Base-by-base conservation (phyloP, 805 yeast genomes). In the Isabelozyma rhagii region DNA sequence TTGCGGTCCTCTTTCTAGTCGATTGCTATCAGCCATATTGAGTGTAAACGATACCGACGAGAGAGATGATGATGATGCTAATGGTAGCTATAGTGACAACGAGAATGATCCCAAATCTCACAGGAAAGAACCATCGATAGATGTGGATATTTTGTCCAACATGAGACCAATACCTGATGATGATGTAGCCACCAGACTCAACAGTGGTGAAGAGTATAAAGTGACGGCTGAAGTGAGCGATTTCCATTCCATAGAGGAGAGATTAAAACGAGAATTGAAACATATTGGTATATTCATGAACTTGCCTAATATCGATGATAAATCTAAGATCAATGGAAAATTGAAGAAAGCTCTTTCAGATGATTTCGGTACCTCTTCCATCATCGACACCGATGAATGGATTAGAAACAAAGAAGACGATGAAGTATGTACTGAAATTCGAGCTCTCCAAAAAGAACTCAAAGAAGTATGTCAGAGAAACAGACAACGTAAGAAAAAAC, bases 251-350 rank as follows among this genome's bases (percentile, higher is more conserved):
- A 78, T 94, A 38, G 99, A 94, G 61, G 96, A 93, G 56, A 72
- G 98, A 38, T 71, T 94, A 50, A 87, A 89, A 63, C 77, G 96
- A 44, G 99, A 94, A 64, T 74, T 94, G 57, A 84, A 88, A 55
- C 90, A 87, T 62, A 89, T 94, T 49, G 99, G 99, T 0, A 89
- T 94, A 3, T 85, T 89, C 60, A 82, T 85, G 83, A 87, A 85
- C 48, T 56, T 73, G 38, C 72, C 73, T 3, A 56, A 55, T n/a
- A 45, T 53, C 51, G 67, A 68, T 40, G 68, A 59, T 36, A 62
- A 59, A 28, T 39, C 41, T 10, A 65, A 59, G 50, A 56, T 55
- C 41, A 58, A 58, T 49, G 64, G 64, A 40, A 54, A 65, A 28
- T 42, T 55, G 9, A 54, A 60, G 10, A 61, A 61, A 44, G 55